Percentiles rank a stretch among this genome's conserved stretches.
Evolutionary conservation across 1,284 basidiomycete genomes (phyloP).

Genomic region (Somion occarium): DNA sequence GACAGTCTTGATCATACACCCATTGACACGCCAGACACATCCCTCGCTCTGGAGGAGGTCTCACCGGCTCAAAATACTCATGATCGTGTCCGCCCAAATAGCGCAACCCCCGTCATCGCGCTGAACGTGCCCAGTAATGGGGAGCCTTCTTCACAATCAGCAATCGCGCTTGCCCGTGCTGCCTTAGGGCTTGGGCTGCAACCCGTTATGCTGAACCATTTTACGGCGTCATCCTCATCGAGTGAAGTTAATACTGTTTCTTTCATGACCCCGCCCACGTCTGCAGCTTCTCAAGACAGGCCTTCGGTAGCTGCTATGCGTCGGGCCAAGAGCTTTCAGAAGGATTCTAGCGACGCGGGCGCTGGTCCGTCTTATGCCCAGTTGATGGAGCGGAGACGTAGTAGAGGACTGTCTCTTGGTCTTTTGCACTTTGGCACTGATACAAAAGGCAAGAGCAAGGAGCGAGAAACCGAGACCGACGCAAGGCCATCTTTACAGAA

Average conservation of each 20-base stretch:
- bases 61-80: background rate
- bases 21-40: background rate
- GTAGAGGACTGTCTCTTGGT: constrained; percentile 40
- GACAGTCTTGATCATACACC: constrained; percentile 9
- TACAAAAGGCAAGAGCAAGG: constrained; percentile 40
- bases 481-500: constrained; percentile 23
- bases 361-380: constrained; percentile 18
- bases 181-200: constrained; percentile 53
- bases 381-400: constrained; percentile 34
- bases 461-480: constrained; percentile 16
- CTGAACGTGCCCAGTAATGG: background rate
- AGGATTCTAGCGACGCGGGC: constrained; percentile 19
- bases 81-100: background rate
- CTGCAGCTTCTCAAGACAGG: constrained; percentile 10
- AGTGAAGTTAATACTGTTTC: constrained; percentile 39
- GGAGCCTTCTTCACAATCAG: constrained; percentile 20
- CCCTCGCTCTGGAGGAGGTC: background rate
- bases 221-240: constrained; percentile 36
- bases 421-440: constrained; percentile 36
- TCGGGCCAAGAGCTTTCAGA: constrained; percentile 47
- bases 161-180: constrained; percentile 50
- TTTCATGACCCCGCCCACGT: constrained; percentile 25
- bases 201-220: constrained; percentile 40
- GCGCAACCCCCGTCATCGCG: background rate
- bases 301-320: constrained; percentile 24